phyloP scores from a whole-genome alignment of 805 yeast genomes.

The Candida methanosorbosa region DNA sequence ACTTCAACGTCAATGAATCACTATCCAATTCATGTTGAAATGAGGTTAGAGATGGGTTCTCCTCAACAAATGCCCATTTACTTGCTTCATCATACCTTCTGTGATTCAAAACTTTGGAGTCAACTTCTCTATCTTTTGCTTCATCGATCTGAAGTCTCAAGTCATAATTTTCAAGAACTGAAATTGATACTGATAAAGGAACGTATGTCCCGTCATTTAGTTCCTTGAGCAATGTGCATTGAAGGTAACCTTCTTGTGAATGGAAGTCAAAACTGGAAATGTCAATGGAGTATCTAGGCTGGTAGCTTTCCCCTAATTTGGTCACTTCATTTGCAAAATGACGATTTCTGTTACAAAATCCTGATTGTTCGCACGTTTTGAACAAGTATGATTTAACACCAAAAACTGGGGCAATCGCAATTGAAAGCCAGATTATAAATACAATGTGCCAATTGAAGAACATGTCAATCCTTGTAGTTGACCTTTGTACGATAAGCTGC shows the following conservation, averaged over 20 bases:
- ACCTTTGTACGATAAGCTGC: too few species aligned
- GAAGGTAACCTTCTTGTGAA: conserved; percentile 23
- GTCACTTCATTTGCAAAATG: conserved; percentile 44
- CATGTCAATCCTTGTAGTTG: too few species aligned
- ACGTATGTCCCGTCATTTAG: conserved; percentile 30
- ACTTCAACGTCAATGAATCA: conserved; percentile 16
- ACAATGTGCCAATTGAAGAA: too few species aligned
- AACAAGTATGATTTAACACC: conserved; percentile 61
- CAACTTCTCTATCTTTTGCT: conserved; percentile 27
- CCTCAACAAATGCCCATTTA: conserved; percentile 43
- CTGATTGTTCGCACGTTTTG: conserved; percentile 71
- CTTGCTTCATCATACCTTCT: conserved; percentile 53
- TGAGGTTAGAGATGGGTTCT: conserved; percentile 15
- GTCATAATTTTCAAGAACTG: conserved; percentile 45
- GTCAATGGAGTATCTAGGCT: conserved; percentile 34
- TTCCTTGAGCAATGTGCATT: conserved; percentile 40
- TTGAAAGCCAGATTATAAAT: too few species aligned
- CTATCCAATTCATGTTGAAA: conserved; percentile 13
- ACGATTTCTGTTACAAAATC: conserved; percentile 78
- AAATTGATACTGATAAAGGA: conserved; percentile 48
- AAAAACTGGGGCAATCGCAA: neutral
- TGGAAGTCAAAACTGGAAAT: conserved; percentile 21
- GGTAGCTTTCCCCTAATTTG: conserved; percentile 13
- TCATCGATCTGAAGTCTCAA: conserved; percentile 67
- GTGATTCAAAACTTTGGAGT: conserved; percentile 16